Base-by-base conservation (phyloP, 2,329 filamentous ascomycete species). In the Fusarium multiceps region DNA sequence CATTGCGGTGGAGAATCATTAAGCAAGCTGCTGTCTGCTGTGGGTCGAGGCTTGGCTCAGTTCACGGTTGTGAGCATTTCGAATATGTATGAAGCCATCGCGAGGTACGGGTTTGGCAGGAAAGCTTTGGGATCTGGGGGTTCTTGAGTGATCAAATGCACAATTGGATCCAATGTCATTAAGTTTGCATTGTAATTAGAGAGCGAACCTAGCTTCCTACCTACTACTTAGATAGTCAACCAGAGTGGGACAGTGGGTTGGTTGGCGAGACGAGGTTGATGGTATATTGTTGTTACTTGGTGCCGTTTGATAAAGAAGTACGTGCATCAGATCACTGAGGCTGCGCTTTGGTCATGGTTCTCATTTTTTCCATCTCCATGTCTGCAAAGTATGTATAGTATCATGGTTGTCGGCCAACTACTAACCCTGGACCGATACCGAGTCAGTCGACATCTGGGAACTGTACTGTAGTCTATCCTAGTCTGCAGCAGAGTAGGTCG, bases 1-100 rank as follows among this genome's bases (percentile, higher is more conserved):
- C 47, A 46, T 58, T 55, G 27, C 43, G 41, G 67, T 69, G 67
- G 66, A 45, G 66, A 66, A 63, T 49, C 32, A 32, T 34, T 9
- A 28, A 51, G 28, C n/a, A 25, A 37, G 16, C 32, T 37, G 16
- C 32, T 37, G 32, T 37, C 23, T 40, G 30, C 18, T 51, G 18
- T n/a, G 18, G 23, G 32, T 23, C 32, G 23, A 51, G 23, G 32
- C 20, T 40, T n/a, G 25, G 32, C 23, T 41, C 18, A n/a, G 16
- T 21, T 6, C 21, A 51, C 21, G 5, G 18, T 7, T 25, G n/a
- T n/a, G 14, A 41, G 18, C 23, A 51, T 27, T 51, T 5, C 9
- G 27, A 51, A 34, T 4, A n/a, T 12, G 11, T 6, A 41, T 10
- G 32, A 51, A 51, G 48, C n/a, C 48, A 51, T 27, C 30, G 10